Evolutionary conservation across 768 basidiomycete species (phyloP).

Genomic region (Clitopilus passeckerianus): DNA sequence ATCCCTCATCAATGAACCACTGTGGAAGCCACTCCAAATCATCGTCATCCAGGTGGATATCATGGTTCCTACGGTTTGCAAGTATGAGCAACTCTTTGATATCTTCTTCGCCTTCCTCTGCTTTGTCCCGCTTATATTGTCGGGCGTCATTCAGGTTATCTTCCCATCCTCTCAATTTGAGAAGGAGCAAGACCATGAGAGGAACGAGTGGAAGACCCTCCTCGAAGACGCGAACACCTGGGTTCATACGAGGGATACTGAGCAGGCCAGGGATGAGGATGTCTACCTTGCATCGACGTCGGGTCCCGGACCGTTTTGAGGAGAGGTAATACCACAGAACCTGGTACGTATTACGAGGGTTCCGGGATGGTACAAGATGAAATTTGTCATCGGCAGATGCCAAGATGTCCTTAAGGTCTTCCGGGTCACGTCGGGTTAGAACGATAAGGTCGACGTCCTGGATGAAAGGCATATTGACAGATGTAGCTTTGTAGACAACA

Average conservation of each 20-base stretch:
- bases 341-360: constrained; percentile 33
- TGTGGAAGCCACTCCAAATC: constrained; percentile 20
- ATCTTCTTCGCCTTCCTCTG: constrained; percentile 33
- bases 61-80: constrained; percentile 20
- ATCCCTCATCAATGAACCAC: constrained; percentile 21
- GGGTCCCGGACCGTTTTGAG: not conserved
- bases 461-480: constrained; percentile 6
- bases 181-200: constrained; percentile 28
- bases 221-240: constrained; percentile 12
- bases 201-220: constrained; percentile 32
- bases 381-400: constrained; percentile 24
- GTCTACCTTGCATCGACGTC: constrained; percentile 31
- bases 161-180: constrained; percentile 39
- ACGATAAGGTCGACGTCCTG: constrained; percentile 47
- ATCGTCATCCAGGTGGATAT: constrained; percentile 12
- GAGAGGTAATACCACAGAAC: constrained; percentile 33
- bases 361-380: constrained; percentile 29
- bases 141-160: constrained; percentile 29
- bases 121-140: constrained; percentile 28
- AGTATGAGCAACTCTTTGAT: constrained; percentile 34
- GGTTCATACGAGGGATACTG: constrained; percentile 28
- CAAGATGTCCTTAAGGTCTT: constrained; percentile 35
- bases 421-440: constrained; percentile 24
- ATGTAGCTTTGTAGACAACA: constrained; percentile 6
- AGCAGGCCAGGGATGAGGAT: constrained; percentile 29